Percentiles rank a stretch among this genome's conserved stretches.
Evolutionary conservation across 305 asterid genomes (phyloP).

Genomic region (Fraxinus ornus): DNA sequence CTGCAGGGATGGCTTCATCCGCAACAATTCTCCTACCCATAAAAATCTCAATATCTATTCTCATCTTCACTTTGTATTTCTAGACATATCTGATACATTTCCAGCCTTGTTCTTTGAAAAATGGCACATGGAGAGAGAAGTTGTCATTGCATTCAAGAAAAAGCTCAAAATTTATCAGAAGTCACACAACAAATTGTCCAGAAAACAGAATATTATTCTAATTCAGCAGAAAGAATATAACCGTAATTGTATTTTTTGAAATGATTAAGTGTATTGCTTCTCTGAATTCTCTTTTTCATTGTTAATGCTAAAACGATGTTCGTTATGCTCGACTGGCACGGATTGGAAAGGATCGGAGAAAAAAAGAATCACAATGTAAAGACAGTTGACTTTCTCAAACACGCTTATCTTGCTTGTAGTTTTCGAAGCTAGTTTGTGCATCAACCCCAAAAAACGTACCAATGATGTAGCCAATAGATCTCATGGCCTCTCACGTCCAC

Average conservation of each 20-base stretch:
- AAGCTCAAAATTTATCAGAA: not conserved
- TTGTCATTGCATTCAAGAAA: not conserved
- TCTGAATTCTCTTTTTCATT: not conserved
- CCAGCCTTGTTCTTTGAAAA: conserved; percentile 13
- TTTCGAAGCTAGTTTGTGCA: no score
- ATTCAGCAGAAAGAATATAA: not conserved
- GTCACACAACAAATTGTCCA: not conserved
- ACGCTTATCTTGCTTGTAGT: no score
- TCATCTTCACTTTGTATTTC: conserved; percentile 18
- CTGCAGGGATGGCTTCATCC: conserved; percentile 29
- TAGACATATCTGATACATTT: conserved; percentile 19
- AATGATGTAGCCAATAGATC: no score
- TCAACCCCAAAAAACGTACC: no score
- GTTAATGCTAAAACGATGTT: no score
- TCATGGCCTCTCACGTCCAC: no score
- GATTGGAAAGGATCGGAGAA: no score
- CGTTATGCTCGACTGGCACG: no score
- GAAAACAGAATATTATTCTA: not conserved
- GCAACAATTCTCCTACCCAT: conserved; percentile 33
- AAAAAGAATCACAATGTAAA: no score
- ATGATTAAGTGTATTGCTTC: not conserved
- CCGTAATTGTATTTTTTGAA: not conserved
- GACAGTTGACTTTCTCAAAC: no score
- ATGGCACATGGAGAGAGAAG: not conserved
- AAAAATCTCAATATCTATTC: conserved; percentile 23